Conservation (phyloP, 768 basidiomycete species). For the Suillus americanus region DNA sequence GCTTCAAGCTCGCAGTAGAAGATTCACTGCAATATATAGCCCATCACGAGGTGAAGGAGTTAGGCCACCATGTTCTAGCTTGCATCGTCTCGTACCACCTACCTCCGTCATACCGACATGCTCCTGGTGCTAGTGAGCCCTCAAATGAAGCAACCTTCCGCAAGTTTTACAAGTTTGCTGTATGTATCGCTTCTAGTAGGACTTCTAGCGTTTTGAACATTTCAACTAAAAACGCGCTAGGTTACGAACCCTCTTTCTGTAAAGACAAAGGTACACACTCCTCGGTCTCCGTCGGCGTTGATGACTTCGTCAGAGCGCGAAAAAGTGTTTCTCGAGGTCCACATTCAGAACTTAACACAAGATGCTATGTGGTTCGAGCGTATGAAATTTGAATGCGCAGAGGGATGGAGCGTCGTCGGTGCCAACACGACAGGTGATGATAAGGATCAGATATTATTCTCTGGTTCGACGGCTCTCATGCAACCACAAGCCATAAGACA, state of each 20-base stretch:
- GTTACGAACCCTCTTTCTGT: slow-evolving; percentile 94
- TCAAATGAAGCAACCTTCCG: slow-evolving; percentile 55
- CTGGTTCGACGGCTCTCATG: slow-evolving; percentile 66
- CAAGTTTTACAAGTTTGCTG: slow-evolving; percentile 83
- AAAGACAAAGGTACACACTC: slow-evolving; percentile 87
- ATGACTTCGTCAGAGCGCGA: slow-evolving; percentile 66
- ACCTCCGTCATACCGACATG: slow-evolving; percentile 53
- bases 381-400: slow-evolving; percentile 76
- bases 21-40: slow-evolving; percentile 69
- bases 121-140: slow-evolving; percentile 49
- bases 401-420: slow-evolving; percentile 62
- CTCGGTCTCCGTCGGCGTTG: slow-evolving; percentile 70
- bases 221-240: slow-evolving; percentile 35
- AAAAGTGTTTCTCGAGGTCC: slow-evolving; percentile 88
- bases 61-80: slow-evolving; percentile 87
- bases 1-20: slow-evolving; percentile 47
- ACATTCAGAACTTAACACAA: slow-evolving; percentile 85
- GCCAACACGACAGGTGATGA: slow-evolving; percentile 39
- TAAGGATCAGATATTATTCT: slow-evolving; percentile 46
- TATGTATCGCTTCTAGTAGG: slow-evolving; percentile 38
- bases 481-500: slow-evolving; percentile 85
- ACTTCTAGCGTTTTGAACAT: not conserved
- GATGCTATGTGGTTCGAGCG: slow-evolving; percentile 76
- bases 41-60: slow-evolving; percentile 89
- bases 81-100: slow-evolving; percentile 84